phyloP scores from a whole-genome alignment of 345 rosid species.

The Psidium guajava region DNA sequence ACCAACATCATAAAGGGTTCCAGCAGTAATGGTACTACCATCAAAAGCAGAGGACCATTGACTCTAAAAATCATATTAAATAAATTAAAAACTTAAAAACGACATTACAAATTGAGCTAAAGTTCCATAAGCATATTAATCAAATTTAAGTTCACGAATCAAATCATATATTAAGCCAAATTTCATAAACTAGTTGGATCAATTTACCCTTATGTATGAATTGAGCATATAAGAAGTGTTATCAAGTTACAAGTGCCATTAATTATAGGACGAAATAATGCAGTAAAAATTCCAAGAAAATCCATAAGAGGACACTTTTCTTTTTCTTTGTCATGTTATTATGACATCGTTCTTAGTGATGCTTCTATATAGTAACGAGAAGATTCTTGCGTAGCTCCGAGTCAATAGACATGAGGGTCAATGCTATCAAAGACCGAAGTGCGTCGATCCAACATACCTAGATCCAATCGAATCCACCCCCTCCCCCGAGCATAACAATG shows the following conservation, averaged over 20 bases:
- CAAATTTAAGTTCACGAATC: no score
- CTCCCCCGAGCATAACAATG: background rate
- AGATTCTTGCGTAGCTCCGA: background rate
- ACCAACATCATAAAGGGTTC: background rate
- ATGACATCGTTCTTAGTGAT: background rate
- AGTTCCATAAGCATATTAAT: no score
- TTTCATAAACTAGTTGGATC: background rate
- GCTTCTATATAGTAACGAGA: background rate
- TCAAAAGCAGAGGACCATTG: background rate
- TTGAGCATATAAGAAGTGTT: background rate
- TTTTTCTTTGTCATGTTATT: background rate
- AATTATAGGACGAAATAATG: background rate
- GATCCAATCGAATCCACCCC: background rate
- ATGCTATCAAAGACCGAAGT: background rate
- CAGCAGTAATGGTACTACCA: background rate
- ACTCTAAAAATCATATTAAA: no score
- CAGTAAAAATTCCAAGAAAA: background rate
- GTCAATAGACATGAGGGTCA: background rate
- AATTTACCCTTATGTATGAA: background rate
- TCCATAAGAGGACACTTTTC: background rate
- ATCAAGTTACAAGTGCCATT: background rate
- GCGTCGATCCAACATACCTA: background rate
- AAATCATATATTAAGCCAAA: no score
- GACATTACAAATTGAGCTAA: no score
- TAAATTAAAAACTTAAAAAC: no score